A percentile compares a stretch with the other conserved stretches of the same genome.
phyloP scores from a whole-genome alignment of 2,329 filamentous ascomycete species.

The Corinectria fuckeliana region DNA sequence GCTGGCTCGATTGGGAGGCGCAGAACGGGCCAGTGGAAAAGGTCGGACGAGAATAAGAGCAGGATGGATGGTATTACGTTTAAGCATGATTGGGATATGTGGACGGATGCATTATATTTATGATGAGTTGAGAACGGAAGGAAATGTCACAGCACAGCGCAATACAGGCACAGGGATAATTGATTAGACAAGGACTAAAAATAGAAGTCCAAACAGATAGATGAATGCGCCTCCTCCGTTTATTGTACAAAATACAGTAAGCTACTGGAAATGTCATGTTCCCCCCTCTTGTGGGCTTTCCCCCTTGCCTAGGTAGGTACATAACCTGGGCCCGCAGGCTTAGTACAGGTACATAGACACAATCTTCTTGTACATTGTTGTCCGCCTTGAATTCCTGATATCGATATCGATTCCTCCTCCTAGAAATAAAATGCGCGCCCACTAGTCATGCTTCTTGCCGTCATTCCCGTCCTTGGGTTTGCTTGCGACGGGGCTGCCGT shows the following conservation, averaged over 20 bases:
- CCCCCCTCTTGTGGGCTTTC: not conserved
- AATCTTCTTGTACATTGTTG: constrained; percentile 10
- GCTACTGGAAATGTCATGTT: not conserved
- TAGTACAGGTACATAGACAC: constrained; percentile 15
- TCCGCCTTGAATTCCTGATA: constrained; percentile 4
- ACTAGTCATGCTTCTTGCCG: constrained; percentile 25
- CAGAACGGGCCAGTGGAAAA: constrained; percentile 66
- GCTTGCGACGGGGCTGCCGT: constrained; percentile 62
- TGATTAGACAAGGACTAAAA: not conserved
- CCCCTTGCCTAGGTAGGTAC: not conserved
- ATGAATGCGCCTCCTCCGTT: constrained; percentile 10
- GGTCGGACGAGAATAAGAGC: constrained; percentile 14
- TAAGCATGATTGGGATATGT: not conserved
- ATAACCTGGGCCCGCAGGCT: constrained; percentile 26
- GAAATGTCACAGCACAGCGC: not conserved
- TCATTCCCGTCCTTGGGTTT: constrained; percentile 44
- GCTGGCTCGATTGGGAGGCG: constrained; percentile 82
- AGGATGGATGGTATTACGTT: not conserved
- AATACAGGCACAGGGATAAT: not conserved
- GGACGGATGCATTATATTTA: not conserved
- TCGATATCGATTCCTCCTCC: not conserved
- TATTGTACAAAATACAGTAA: constrained; percentile 23
- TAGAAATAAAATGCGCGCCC: constrained; percentile 25
- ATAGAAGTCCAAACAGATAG: not conserved
- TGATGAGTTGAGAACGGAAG: not conserved